Percentiles rank a stretch among this genome's conserved stretches.
phyloP scores from a whole-genome alignment of 2,329 filamentous ascomycete genomes.

The Cordyceps cateniannulata region DNA sequence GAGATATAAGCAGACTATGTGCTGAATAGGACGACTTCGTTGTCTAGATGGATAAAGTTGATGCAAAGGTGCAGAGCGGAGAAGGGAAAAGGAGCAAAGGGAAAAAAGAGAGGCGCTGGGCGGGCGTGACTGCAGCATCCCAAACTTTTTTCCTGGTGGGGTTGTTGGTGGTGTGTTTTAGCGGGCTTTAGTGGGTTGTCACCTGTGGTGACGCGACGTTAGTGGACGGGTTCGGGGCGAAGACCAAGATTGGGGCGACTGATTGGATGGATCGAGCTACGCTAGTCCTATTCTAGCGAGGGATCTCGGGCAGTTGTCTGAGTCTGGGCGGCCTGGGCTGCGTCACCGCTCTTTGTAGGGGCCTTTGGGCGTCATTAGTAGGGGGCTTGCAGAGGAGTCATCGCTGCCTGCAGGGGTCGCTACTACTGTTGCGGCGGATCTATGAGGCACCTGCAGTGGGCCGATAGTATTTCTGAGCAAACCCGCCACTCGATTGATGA shows the following conservation, averaged over 20 bases:
- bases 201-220: neutral
- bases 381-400: neutral
- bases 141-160: slow-evolving; percentile 10
- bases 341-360: slow-evolving; percentile 2
- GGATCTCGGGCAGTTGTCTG: neutral
- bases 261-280: neutral
- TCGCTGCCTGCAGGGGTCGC: neutral
- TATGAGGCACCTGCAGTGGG: neutral
- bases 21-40: slow-evolving; percentile 13
- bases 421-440: neutral
- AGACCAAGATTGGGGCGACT: neutral
- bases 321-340: neutral
- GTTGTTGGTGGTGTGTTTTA: neutral
- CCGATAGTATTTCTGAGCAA: neutral
- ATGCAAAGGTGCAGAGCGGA: slow-evolving; percentile 13
- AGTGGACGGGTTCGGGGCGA: neutral
- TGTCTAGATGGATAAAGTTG: slow-evolving; percentile 10
- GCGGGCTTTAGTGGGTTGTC: neutral
- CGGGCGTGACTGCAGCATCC: slow-evolving; percentile 1
- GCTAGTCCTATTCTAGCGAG: neutral
- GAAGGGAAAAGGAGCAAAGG: slow-evolving; percentile 3
- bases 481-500: neutral
- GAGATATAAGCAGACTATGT: neutral
- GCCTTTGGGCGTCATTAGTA: neutral
- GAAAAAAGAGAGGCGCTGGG: slow-evolving; percentile 6